Evolutionary conservation across 768 basidiomycete genomes (phyloP).

Genomic region (Favolaschia claudopus): DNA sequence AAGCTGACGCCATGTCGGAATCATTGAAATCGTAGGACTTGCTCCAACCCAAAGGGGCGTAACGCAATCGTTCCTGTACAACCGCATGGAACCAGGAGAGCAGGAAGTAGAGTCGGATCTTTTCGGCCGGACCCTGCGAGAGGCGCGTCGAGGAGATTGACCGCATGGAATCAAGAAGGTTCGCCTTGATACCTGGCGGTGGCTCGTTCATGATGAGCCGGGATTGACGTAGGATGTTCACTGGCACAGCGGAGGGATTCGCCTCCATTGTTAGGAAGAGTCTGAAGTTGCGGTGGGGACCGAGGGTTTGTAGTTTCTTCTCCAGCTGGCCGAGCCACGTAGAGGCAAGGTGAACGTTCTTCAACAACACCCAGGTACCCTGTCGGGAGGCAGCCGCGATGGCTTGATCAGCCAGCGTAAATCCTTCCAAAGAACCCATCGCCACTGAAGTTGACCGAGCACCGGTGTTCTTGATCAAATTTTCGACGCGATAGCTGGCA

Average conservation of each 20-base stretch:
- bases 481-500: slow-evolving; percentile 96
- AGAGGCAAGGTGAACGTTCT: slow-evolving; percentile 96
- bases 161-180: slow-evolving; percentile 88
- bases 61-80: slow-evolving; percentile 95
- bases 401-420: slow-evolving; percentile 93
- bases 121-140: slow-evolving; percentile 89
- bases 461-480: slow-evolving; percentile 79
- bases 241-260: slow-evolving; percentile 89
- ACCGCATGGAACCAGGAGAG: slow-evolving; percentile 99
- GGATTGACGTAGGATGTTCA: slow-evolving; percentile 95
- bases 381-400: slow-evolving; percentile 91
- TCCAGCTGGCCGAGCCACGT: slow-evolving; percentile 96
- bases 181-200: slow-evolving; percentile 95
- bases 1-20: slow-evolving; percentile 94
- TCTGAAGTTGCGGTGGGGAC: slow-evolving; percentile 90
- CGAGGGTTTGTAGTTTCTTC: slow-evolving; percentile 93
- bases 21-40: slow-evolving; percentile 99
- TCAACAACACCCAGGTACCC: slow-evolving; percentile 95
- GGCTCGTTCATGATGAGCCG: slow-evolving; percentile 99
- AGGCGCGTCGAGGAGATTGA: slow-evolving; percentile 76
- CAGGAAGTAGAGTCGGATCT: slow-evolving; percentile 92
- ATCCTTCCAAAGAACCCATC: slow-evolving; percentile 99
- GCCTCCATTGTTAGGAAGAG: slow-evolving; percentile 99
- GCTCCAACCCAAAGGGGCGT: slow-evolving; percentile 96
- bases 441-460: slow-evolving; percentile 89